Conservation (phyloP, 306 rosid species). For the Quercus parvula region DNA sequence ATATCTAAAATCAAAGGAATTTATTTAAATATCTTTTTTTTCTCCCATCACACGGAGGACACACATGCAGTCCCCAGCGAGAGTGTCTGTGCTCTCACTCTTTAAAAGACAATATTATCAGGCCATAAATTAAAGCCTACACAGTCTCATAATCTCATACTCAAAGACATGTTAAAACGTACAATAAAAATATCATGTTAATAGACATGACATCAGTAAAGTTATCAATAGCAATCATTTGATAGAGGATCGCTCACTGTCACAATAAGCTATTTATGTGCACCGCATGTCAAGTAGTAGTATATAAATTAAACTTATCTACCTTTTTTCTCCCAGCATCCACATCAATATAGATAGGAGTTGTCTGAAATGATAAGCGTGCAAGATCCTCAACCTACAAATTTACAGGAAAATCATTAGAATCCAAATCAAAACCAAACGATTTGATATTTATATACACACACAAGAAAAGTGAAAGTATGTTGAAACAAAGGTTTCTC, state of each 20-base stretch:
- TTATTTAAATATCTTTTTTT: too few species aligned
- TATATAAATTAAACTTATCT: background rate
- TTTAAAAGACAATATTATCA: background rate
- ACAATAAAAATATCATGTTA: background rate
- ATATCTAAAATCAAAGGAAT: too few species aligned
- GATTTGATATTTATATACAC: conserved; percentile 18
- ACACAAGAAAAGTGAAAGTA: background rate
- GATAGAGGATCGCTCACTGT: background rate
- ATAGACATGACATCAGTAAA: background rate
- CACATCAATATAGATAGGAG: conserved; percentile 70
- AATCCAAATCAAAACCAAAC: background rate
- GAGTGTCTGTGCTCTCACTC: background rate
- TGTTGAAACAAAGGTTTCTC: background rate
- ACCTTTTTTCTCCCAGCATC: conserved; percentile 90
- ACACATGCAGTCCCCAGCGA: too few species aligned
- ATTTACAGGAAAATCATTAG: background rate
- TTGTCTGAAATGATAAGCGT: conserved; percentile 72
- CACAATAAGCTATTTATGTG: background rate
- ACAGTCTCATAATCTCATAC: background rate
- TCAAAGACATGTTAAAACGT: background rate
- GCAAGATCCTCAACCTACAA: conserved; percentile 89
- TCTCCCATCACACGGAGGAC: too few species aligned
- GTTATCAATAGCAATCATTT: background rate
- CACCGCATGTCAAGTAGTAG: background rate
- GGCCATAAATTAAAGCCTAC: background rate